A percentile compares a stretch with the other conserved stretches of the same genome.
Evolutionary conservation across 1,284 basidiomycete genomes (phyloP).

Genomic region (Moesziomyces antarcticus): DNA sequence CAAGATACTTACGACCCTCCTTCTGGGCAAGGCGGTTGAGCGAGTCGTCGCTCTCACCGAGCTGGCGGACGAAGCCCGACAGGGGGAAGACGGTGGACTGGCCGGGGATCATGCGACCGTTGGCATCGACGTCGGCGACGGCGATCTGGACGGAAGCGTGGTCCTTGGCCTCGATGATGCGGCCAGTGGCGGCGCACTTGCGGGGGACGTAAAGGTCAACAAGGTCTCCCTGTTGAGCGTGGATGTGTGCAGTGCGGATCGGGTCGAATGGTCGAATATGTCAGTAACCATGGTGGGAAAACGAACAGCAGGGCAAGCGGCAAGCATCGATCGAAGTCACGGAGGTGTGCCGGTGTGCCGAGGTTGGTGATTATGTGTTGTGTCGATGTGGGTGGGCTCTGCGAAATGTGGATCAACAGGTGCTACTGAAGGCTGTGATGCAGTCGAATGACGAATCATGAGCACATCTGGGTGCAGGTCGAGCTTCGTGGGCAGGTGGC

Average conservation of each 20-base stretch:
- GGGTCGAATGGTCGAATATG: constrained; percentile 1
- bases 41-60: constrained; percentile 97
- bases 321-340: constrained; percentile 3
- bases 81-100: constrained; percentile 89
- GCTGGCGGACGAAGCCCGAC: constrained; percentile 90
- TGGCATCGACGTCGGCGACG: constrained; percentile 92
- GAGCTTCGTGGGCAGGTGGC: no score
- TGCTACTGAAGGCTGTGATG: no score
- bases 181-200: constrained; percentile 85
- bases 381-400: no score
- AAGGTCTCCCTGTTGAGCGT: constrained; percentile 82
- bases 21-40: constrained; percentile 95
- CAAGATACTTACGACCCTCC: constrained; percentile 84
- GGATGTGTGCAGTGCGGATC: constrained; percentile 1
- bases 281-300: constrained; percentile 14
- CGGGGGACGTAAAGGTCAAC: constrained; percentile 99
- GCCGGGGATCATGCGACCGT: constrained; percentile 86
- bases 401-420: no score
- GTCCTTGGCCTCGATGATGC: constrained; percentile 97
- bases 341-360: not conserved
- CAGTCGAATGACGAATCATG: no score
- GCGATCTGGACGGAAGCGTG: constrained; percentile 97
- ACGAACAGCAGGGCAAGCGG: not conserved
- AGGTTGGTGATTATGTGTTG: no score
- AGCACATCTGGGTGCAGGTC: no score